Base-by-base conservation (phyloP, 345 rosid species). In the Sonneratia alba region DNA sequence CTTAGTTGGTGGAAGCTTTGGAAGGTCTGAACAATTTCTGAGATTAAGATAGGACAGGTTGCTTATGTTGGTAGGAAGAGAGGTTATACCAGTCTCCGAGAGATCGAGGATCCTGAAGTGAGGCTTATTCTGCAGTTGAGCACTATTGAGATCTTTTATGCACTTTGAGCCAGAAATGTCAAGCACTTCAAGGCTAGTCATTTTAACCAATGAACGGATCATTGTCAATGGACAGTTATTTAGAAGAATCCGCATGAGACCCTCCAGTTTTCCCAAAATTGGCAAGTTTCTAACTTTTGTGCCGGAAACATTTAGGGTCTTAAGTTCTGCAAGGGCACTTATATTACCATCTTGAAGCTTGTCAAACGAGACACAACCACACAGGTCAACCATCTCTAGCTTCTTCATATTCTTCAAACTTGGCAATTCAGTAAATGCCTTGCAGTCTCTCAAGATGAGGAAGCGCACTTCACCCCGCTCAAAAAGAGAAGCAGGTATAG, bases 331-430 rank as follows among this genome's bases (percentile, higher is more conserved):
- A 47, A 86, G 83, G 3, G 57, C 12, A 5, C 56, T 9, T 61
- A 83, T 71, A 18, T 6, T 40, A 34, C 66, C 68, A 70, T 68
- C 71, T 3, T 37, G 18, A 38, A 67, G 48, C 38, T 9, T 84
- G 6, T 11, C 32, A 42, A 87, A 79, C 14, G 80, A 74, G 66
- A 36, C 75, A 24, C 64, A 73, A 22, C 85, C 90, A 66, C 85
- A 85, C 34, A 87, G 42, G 80, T 86, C 89, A 59, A 89, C 74
- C 65, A 85, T 81, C 81, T 84, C 88, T 42, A 89, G 87, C 0
- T 79, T 3, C 6, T 0, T 6, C 59, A 87, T 79, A 0, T 68
- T 36, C 12, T 55, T 75, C 56, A 87, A 67, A 47, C 75, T 78
- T 53, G 89, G 88, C 68, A 87, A 69, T 24, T 38, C 73, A 70